Evolutionary conservation across 1,284 basidiomycete genomes (phyloP), one percentile per base, ranked within the genome.

Genomic region (Trichosporon faecale): DNA sequence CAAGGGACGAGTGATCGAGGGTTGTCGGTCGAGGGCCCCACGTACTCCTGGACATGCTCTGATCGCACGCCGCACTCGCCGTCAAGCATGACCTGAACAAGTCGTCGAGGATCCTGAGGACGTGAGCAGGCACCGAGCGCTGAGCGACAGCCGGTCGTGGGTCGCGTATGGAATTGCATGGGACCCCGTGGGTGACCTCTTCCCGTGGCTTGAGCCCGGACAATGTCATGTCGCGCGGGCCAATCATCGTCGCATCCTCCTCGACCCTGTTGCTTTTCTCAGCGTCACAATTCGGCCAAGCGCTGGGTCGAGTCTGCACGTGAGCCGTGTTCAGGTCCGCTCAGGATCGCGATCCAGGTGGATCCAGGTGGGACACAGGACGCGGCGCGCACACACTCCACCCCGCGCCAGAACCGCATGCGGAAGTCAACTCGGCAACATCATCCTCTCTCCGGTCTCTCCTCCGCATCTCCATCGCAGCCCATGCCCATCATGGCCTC

Each of bases 321-420:
- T 61, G 57, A 61, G 57, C 57, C 18, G 21, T 18, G 16, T n/a
- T 31, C 57, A 31, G 57, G 57, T 18, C 29, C 35, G 16, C 21
- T 52, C 49, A 52, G 49, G 49, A 52, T 52, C 49, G 25, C n/a
- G 49, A 52, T 52, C 49, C 49, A 25, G 49, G 49, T 52, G 49
- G 35, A n/a, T n/a, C n/a, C n/a, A n/a, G 35, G 14, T 14, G 14
- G 49, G 49, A 52, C 49, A 25, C 49, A 25, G 49, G 49, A 25
- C 49, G 21, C 49, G 49, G 49, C 49, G 9, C 49, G n/a, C 23
- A 21, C 23, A 23, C 21, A n/a, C 49, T 52, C 1, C 21, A 23
- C 49, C 44, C 16, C 21, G 49, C 23, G 6, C 49, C 49, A 52
- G 49, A 52, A 52, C 49, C 49, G 49, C 49, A 52, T 52, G 49